Percentiles rank a stretch among this genome's conserved stretches.
phyloP scores from a whole-genome alignment of 1,284 basidiomycete genomes.

The Prillingera fragicola region DNA sequence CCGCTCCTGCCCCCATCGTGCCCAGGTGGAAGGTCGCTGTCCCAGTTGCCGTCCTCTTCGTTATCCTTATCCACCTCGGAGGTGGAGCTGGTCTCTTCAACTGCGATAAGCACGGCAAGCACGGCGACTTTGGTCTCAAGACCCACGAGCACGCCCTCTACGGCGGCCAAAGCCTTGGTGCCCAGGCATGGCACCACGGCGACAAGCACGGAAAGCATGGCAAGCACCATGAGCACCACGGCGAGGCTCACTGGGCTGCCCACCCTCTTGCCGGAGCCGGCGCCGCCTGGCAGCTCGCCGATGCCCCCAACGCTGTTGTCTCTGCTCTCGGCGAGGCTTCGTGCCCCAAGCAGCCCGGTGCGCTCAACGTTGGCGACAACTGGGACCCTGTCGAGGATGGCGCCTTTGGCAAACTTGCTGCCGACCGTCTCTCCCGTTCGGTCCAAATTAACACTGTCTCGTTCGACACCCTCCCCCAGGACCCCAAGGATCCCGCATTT shows the following conservation, averaged over 20 bases:
- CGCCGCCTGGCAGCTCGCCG: too few species aligned
- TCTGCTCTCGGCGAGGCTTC: constrained; percentile 1
- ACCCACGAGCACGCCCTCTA: too few species aligned
- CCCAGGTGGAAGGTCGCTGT: too few species aligned
- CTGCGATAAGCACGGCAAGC: too few species aligned
- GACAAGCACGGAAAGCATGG: background rate
- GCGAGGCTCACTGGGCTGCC: constrained; percentile 8
- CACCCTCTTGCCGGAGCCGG: too few species aligned
- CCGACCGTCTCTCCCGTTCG: constrained; percentile 37
- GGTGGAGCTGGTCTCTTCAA: too few species aligned
- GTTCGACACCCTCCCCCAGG: constrained; percentile 44
- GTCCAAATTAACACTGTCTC: constrained; percentile 48
- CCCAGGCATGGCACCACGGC: background rate
- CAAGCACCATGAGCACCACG: background rate
- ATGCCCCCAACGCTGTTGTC: too few species aligned
- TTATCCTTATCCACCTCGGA: too few species aligned
- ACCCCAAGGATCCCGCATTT: constrained; percentile 40
- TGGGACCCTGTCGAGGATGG: constrained; percentile 37
- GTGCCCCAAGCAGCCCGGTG: constrained; percentile 36
- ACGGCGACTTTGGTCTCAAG: too few species aligned
- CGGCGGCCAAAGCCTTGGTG: too few species aligned
- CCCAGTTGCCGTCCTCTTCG: background rate
- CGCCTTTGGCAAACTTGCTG: constrained; percentile 35
- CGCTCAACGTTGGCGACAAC: constrained; percentile 30
- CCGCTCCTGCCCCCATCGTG: background rate